phyloP scores from a whole-genome alignment of 2,329 filamentous ascomycete genomes.

The Aspergillus sp. region DNA sequence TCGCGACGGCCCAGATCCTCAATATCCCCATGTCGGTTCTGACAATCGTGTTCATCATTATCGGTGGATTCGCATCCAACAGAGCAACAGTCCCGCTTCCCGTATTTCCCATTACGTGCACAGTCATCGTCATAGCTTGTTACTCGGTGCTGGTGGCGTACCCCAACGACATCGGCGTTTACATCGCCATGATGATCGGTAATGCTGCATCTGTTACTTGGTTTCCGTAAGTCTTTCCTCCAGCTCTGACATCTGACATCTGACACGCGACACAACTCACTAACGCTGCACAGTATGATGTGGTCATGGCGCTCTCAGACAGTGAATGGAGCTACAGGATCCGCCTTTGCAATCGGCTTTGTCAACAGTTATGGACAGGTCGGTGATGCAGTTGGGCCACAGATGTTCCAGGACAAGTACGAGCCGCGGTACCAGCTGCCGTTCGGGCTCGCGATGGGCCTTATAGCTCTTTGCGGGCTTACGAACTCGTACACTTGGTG shows the following conservation, averaged over 20 bases:
- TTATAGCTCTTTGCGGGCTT: slow-evolving; percentile 10
- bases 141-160: slow-evolving; percentile 9
- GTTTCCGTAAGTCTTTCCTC: too few species aligned
- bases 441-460: slow-evolving; percentile 18
- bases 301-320: slow-evolving; percentile 15
- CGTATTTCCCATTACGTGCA: background rate
- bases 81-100: background rate
- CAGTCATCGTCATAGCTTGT: slow-evolving; percentile 5
- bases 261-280: too few species aligned
- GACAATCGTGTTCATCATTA: too few species aligned
- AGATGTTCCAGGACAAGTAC: slow-evolving; percentile 19
- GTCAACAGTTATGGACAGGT: slow-evolving; percentile 23
- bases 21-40: too few species aligned
- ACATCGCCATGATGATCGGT: too few species aligned
- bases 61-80: too few species aligned
- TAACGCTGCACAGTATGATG: slow-evolving; percentile 8
- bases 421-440: slow-evolving; percentile 17
- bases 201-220: too few species aligned
- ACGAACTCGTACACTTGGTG: too few species aligned
- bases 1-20: too few species aligned
- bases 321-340: slow-evolving; percentile 9
- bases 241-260: too few species aligned
- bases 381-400: slow-evolving; percentile 18
- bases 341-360: slow-evolving; percentile 19
- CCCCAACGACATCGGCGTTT: slow-evolving; percentile 1